Evolutionary conservation across 805 yeast genomes (phyloP).

Genomic region (Lipomyces mesembrius): DNA sequence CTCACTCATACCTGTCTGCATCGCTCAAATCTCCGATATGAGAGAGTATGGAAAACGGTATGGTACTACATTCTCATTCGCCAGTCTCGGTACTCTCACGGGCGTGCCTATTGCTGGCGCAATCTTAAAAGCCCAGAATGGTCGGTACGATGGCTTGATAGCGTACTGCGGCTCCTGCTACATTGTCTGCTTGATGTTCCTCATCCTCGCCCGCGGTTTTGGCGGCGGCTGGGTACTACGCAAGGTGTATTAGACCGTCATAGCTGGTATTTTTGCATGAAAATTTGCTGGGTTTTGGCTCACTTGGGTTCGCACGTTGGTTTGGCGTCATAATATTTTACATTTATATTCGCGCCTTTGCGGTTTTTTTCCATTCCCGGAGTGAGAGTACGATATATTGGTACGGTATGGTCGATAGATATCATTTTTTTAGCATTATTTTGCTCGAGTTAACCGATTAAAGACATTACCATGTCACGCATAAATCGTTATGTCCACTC

Average conservation of each 20-base stretch:
- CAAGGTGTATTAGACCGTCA: neutral
- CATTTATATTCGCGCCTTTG: no score
- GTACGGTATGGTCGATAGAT: no score
- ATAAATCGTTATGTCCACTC: no score
- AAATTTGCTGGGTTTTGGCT: no score
- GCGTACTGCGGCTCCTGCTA: constrained; percentile 44
- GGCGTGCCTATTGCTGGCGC: constrained; percentile 50
- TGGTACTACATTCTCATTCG: constrained; percentile 64
- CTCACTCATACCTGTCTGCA: constrained; percentile 69
- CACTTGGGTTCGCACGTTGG: no score
- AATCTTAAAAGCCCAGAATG: constrained; percentile 40
- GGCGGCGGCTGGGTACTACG: constrained; percentile 40
- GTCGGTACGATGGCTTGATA: constrained; percentile 44
- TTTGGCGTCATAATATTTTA: no score
- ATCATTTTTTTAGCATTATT: no score
- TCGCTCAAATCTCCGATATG: constrained; percentile 67
- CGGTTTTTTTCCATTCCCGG: no score
- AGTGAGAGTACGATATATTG: no score
- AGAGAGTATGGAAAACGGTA: constrained; percentile 69
- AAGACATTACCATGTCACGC: no score
- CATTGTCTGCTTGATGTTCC: constrained; percentile 40
- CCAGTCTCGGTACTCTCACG: constrained; percentile 46
- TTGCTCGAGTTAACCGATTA: no score
- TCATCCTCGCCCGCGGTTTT: constrained; percentile 40
- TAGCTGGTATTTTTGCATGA: no score